These are phyloP conservation scores for Cordyceps pruinosa DNA, from an alignment of 2,329 filamentous ascomycete genomes.

Conservation along the genomic window DNA sequence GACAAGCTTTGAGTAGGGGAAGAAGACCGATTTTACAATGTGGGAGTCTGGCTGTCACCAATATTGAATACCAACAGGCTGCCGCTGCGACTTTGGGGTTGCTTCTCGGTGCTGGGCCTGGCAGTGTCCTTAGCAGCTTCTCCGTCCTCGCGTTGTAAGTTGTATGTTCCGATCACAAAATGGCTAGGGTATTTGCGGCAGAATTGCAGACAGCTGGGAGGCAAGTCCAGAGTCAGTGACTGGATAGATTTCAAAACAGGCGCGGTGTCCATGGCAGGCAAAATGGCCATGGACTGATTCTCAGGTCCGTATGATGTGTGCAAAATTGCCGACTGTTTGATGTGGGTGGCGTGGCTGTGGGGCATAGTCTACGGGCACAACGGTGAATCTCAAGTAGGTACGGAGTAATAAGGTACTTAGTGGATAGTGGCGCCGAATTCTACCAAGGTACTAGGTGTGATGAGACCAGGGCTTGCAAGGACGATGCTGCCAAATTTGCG, in stretches of 20 bases:
- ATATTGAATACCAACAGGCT: constrained; percentile 63
- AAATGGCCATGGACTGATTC: not conserved
- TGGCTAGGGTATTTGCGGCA: constrained; percentile 54
- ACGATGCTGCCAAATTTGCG: too few species aligned
- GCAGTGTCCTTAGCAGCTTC: constrained; percentile 16
- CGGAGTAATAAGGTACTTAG: too few species aligned
- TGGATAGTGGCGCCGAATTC: not conserved
- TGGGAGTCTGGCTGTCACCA: not conserved
- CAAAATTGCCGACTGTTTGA: too few species aligned
- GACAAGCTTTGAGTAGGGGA: not conserved
- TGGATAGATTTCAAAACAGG: not conserved
- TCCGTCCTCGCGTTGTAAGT: constrained; percentile 49
- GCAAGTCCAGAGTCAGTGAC: constrained; percentile 50
- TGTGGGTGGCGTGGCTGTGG: not conserved
- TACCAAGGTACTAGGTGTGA: too few species aligned
- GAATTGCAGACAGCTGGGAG: constrained; percentile 74
- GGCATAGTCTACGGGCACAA: not conserved
- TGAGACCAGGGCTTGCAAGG: too few species aligned
- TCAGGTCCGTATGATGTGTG: not conserved
- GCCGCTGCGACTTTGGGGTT: constrained; percentile 60
- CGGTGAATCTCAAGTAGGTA: not conserved
- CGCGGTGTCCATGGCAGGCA: not conserved
- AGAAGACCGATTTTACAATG: constrained; percentile 46
- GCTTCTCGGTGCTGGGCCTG: constrained; percentile 21
- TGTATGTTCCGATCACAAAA: constrained; percentile 80